These are phyloP conservation scores for Paracamarosporium sp. DNA, from an alignment of 2,329 filamentous ascomycete species.

Conservation along the genomic window DNA sequence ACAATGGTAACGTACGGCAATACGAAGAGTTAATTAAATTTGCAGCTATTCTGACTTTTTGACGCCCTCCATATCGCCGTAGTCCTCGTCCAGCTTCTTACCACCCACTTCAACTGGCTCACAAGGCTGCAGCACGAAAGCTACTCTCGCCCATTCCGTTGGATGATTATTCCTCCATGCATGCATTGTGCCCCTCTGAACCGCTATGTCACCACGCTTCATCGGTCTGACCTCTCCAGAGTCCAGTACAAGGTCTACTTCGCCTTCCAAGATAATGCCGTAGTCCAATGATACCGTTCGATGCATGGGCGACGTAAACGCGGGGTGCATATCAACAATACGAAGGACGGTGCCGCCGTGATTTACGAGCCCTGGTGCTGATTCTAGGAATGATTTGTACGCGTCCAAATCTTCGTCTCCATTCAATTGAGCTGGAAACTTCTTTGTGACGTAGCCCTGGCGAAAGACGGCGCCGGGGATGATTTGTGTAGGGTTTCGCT, in stretches of 20 bases:
- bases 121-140: constrained; percentile 40
- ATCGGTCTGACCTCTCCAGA: constrained; percentile 43
- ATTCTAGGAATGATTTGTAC: constrained; percentile 53
- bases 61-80: constrained; percentile 38
- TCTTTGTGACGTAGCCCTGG: constrained; percentile 57
- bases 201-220: constrained; percentile 43
- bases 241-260: constrained; percentile 45
- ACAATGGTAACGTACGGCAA: background rate
- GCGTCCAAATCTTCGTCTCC: constrained; percentile 52
- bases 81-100: constrained; percentile 35
- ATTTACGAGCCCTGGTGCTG: constrained; percentile 57
- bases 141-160: constrained; percentile 37
- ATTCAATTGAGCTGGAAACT: constrained; percentile 55
- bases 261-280: constrained; percentile 47
- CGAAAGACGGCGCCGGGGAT: constrained; percentile 47
- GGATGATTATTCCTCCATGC: constrained; percentile 41
- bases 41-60: constrained; percentile 30
- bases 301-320: constrained; percentile 43
- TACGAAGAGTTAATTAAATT: background rate
- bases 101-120: constrained; percentile 33
- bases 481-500: constrained; percentile 24
- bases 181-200: constrained; percentile 49
- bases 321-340: constrained; percentile 43
- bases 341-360: constrained; percentile 54
- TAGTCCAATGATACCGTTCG: constrained; percentile 48